Evolutionary conservation across 306 rosid species (phyloP), one percentile per base, ranked within the genome.

Genomic region (Adenanthera pavonina): DNA sequence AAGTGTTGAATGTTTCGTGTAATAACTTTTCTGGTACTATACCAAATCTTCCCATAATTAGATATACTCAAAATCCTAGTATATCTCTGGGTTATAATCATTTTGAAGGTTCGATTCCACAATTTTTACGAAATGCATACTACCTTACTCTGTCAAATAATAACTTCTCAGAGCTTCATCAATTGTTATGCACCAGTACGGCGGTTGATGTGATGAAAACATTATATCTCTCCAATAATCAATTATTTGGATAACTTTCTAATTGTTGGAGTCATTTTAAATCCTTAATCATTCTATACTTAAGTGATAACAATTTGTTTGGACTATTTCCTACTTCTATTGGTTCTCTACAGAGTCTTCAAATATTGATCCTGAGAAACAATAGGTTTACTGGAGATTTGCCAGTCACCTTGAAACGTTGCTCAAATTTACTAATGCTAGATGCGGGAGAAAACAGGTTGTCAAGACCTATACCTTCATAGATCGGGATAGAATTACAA

Each of bases 381-480:
- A 77, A 64, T 51, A 48, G 25, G 19, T 65, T 77, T 13, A 46
- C 0, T 49, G 73, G 64, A 7, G 74, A 34, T 20, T 30, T 77
- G 1, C 81, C 64, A 47, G 47, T 47, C 4, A 48, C 73, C 2
- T 17, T 64, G 61, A 77, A 6, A 62, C 8, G 3, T 16, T 77
- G 60, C 48, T 46, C 46, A 46, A 77, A 64, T 0, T 59, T 59
- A 54, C 8, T 41, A 12, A 57, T 57, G 69, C 69, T 75, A 1
- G 79, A 75, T 75, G 69, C 34, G 36, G 56, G 69, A 57, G 44
- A 75, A 40, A 75, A 75, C 6, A 43, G 11, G 59, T 14, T 77
- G 19, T 77, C 73, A 17, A 61, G 17, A 2, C 1, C 0, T 33
- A 52, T 77, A 35, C 80, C 80, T 61, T 64, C 73, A 15, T 77